Conservation (phyloP, 1,284 basidiomycete species). For the Heterobasidion irregulare region DNA sequence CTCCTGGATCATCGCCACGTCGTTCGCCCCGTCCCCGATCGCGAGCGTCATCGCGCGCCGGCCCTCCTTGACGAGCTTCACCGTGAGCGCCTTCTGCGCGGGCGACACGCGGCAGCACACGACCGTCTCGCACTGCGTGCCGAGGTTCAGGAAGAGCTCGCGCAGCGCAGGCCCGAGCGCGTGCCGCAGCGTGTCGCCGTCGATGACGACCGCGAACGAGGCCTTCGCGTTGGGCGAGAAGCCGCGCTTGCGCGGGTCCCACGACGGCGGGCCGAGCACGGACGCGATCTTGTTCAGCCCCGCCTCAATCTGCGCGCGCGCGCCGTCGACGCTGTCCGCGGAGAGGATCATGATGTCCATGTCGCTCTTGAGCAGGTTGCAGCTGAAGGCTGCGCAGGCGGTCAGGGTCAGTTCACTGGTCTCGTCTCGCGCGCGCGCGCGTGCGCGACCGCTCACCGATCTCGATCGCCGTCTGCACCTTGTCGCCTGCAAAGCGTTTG, state of each 20-base stretch:
- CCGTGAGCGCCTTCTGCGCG: conserved; percentile 93
- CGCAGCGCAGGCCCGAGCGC: conserved; percentile 78
- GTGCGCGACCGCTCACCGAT: conserved; percentile 43
- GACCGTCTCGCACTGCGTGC: conserved; percentile 94
- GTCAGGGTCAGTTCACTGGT: too few species aligned
- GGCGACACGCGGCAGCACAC: conserved; percentile 97
- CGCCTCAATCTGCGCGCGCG: conserved; percentile 84
- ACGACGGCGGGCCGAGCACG: conserved; percentile 56
- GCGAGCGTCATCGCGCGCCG: conserved; percentile 93
- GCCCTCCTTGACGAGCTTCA: conserved; percentile 93
- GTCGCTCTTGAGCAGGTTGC: conserved; percentile 84
- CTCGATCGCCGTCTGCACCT: conserved; percentile 96
- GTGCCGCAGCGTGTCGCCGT: conserved; percentile 87
- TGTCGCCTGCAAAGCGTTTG: conserved; percentile 59
- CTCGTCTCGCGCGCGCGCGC: too few species aligned
- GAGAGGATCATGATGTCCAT: conserved; percentile 98
- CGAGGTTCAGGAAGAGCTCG: conserved; percentile 82
- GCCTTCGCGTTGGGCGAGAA: conserved; percentile 61
- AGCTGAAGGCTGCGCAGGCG: conserved; percentile 56
- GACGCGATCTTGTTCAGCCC: conserved; percentile 93
- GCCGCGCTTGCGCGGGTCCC: conserved; percentile 49
- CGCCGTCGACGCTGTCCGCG: conserved; percentile 68
- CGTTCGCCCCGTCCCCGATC: conserved; percentile 95
- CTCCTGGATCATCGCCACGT: conserved; percentile 98
- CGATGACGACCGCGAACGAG: conserved; percentile 91